A percentile compares a stretch with the other conserved stretches of the same genome.
Evolutionary conservation across 306 rosid species (phyloP).

Genomic region (Medicago arabica): DNA sequence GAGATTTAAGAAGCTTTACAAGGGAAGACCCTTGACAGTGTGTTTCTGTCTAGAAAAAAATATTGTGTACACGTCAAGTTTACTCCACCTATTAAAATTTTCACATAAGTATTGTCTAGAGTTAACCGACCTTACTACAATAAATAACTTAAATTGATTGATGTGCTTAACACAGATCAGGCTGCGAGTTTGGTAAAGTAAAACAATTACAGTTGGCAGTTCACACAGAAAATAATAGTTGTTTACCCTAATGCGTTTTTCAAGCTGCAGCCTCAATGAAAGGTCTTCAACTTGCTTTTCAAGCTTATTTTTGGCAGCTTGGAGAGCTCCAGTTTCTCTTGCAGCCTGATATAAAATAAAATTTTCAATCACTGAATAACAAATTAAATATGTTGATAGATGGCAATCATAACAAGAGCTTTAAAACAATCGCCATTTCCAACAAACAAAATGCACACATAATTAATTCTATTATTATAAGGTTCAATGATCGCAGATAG

Average conservation of each 20-base stretch:
- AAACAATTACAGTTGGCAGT: slow-evolving; percentile 24
- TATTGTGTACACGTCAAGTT: slow-evolving; percentile 20
- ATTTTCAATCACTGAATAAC: neutral
- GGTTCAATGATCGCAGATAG: slow-evolving; percentile 22
- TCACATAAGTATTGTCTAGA: slow-evolving; percentile 19
- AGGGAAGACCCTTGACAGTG: slow-evolving; percentile 20
- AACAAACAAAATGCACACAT: slow-evolving; percentile 15
- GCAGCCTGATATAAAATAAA: slow-evolving; percentile 71
- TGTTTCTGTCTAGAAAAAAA: slow-evolving; percentile 7
- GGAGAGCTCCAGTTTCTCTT: slow-evolving; percentile 98
- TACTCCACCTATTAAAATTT: slow-evolving; percentile 18
- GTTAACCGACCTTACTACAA: slow-evolving; percentile 2
- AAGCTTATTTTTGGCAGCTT: slow-evolving; percentile 99
- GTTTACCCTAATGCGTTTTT: slow-evolving; percentile 92
- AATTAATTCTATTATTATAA: slow-evolving; percentile 20
- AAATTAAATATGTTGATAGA: slow-evolving; percentile 14
- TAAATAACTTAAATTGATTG: slow-evolving; percentile 17
- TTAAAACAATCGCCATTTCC: neutral
- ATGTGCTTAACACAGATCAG: slow-evolving; percentile 20
- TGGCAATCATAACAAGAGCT: slow-evolving; percentile 19
- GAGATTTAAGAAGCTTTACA: slow-evolving; percentile 40
- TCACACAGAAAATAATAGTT: slow-evolving; percentile 33
- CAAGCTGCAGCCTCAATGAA: slow-evolving; percentile 93
- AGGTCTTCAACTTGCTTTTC: slow-evolving; percentile 99
- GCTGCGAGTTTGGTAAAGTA: slow-evolving; percentile 12